Conservation (phyloP, 2,329 filamentous ascomycete genomes). For the Didymellaceae sp. region DNA sequence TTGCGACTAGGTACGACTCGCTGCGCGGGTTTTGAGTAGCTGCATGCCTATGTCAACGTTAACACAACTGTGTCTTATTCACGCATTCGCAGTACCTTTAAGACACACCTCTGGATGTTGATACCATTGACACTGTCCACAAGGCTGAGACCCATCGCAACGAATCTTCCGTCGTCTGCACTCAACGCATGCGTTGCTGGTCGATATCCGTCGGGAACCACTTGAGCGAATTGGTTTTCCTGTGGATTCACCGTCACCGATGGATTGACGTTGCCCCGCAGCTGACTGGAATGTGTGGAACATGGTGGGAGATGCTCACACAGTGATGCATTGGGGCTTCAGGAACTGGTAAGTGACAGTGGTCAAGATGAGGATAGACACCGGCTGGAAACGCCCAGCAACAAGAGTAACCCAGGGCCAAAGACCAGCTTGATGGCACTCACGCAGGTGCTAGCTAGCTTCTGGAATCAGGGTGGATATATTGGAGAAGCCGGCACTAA, state of each 20-base stretch:
- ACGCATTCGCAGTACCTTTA: too few relatives aligned
- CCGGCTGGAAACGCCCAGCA: constrained; percentile 17
- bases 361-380: constrained; percentile 10
- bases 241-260: constrained; percentile 42
- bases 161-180: constrained; percentile 84
- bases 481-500: constrained; percentile 23
- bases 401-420: constrained; percentile 7
- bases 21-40: constrained; percentile 81
- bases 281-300: constrained; percentile 55
- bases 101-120: constrained; percentile 68
- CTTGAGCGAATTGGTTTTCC: constrained; percentile 46
- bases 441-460: constrained; percentile 21
- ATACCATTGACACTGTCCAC: constrained; percentile 82
- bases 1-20: constrained; percentile 79
- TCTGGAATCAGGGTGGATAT: constrained; percentile 24
- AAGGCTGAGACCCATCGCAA: constrained; percentile 82
- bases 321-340: constrained; percentile 8
- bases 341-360: constrained; percentile 16
- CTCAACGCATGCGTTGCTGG: constrained; percentile 71
- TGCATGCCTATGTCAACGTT: constrained; percentile 59
- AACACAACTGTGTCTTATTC: neutral
- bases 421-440: constrained; percentile 20
- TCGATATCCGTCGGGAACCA: constrained; percentile 54
- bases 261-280: constrained; percentile 39
- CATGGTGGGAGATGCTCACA: constrained; percentile 40